These are phyloP conservation scores for Phytopythium aichiense DNA, from an alignment of 352 stramenopile genomes.

Conservation along the genomic window DNA sequence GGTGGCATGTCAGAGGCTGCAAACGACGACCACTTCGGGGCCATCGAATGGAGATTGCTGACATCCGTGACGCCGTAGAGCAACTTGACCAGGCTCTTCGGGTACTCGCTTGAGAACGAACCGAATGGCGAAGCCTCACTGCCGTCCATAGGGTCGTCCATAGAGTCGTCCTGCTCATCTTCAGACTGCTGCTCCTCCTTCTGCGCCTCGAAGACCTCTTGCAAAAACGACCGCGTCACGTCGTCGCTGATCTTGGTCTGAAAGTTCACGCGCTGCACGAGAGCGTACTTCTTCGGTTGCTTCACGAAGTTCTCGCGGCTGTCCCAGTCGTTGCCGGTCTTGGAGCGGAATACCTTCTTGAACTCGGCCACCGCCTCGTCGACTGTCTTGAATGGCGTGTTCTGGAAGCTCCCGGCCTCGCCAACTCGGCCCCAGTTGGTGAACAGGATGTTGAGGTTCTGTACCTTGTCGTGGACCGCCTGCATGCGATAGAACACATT, in stretches of 20 bases:
- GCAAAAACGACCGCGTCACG: constrained; percentile 45
- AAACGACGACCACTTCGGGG: constrained; percentile 42
- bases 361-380: constrained; percentile 59
- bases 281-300: constrained; percentile 71
- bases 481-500: constrained; percentile 80
- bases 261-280: constrained; percentile 56
- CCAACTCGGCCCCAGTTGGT: constrained; percentile 80
- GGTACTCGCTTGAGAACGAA: neutral
- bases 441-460: constrained; percentile 68
- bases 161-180: neutral
- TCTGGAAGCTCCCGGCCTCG: constrained; percentile 70
- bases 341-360: constrained; percentile 77
- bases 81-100: constrained; percentile 7
- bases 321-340: constrained; percentile 70
- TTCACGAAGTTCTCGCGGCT: constrained; percentile 46
- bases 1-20: constrained; percentile 37
- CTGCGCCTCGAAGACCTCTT: constrained; percentile 8
- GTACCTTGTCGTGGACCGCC: constrained; percentile 58
- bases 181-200: neutral
- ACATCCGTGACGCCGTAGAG: constrained; percentile 69
- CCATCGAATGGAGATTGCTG: constrained; percentile 51
- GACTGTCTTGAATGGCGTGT: constrained; percentile 57
- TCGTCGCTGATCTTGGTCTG: constrained; percentile 44
- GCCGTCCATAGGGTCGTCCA: neutral
- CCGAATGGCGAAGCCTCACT: neutral